phyloP scores from a whole-genome alignment of 345 rosid species.

The Eucalyptus erythrocorys region DNA sequence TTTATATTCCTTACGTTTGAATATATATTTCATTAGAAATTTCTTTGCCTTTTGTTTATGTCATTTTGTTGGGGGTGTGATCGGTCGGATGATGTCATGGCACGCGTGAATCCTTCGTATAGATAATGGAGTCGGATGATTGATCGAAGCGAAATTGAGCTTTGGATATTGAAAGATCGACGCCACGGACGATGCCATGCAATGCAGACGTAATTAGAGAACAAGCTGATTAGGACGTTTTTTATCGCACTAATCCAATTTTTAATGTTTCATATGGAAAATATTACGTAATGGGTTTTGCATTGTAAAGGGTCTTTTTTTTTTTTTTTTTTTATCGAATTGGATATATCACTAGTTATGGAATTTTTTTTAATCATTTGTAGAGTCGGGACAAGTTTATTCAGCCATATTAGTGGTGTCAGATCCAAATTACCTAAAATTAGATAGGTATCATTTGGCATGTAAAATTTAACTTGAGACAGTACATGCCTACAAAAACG shows the following conservation, averaged over 20 bases:
- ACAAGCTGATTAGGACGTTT: background rate
- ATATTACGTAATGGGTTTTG: background rate
- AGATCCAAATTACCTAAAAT: background rate
- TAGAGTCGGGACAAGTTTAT: background rate
- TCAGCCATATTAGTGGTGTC: accelerated
- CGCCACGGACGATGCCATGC: background rate
- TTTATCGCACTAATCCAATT: background rate
- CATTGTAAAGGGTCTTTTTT: background rate
- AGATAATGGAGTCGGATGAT: background rate
- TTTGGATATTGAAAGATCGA: background rate
- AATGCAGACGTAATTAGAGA: background rate
- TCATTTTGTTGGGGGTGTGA: background rate
- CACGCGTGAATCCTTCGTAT: background rate
- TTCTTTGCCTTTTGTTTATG: background rate
- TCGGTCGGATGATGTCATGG: background rate
- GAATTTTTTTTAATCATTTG: background rate
- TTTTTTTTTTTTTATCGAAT: background rate
- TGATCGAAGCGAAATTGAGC: background rate
- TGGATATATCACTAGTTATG: background rate
- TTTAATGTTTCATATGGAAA: background rate
- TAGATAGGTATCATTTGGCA: background rate
- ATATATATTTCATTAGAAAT: background rate
- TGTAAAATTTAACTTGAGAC: background rate
- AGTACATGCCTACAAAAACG: background rate
- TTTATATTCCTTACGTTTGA: background rate